Conservation (phyloP, 2,329 filamentous ascomycete genomes). For the Venturia carpophila region DNA sequence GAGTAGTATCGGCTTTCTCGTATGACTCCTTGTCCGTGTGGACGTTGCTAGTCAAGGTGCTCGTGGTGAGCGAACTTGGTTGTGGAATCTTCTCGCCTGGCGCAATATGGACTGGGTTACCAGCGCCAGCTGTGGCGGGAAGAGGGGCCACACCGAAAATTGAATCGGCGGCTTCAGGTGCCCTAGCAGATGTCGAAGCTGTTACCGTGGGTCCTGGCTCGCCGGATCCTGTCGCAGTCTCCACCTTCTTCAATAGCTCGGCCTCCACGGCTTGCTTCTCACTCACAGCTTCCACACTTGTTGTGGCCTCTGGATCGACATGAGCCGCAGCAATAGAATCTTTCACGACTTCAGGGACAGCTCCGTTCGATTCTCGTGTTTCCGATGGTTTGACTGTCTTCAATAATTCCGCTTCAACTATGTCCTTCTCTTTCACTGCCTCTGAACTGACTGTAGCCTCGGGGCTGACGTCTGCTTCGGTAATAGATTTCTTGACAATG, state of each 20-base stretch:
- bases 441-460: conserved; percentile 24
- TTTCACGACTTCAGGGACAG: conserved; percentile 36
- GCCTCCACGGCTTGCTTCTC: conserved; percentile 70
- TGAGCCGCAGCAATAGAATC: conserved; percentile 44
- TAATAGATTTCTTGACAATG: conserved; percentile 39
- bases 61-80: conserved; percentile 52
- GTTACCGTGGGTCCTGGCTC: conserved; percentile 38
- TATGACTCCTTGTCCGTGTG: conserved; percentile 76
- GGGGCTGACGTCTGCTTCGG: conserved; percentile 50
- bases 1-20: conserved; percentile 62
- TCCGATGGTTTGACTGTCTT: not conserved
- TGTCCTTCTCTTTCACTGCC: conserved; percentile 57
- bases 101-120: conserved; percentile 72
- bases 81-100: conserved; percentile 76
- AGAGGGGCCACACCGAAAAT: conserved; percentile 51
- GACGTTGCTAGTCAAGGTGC: conserved; percentile 60
- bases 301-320: conserved; percentile 61
- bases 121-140: conserved; percentile 49
- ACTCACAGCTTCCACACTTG: conserved; percentile 57
- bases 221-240: conserved; percentile 34
- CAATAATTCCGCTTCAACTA: conserved; percentile 48
- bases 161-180: conserved; percentile 23
- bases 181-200: conserved; percentile 31
- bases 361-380: not conserved
- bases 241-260: conserved; percentile 58